A percentile compares a stretch with the other conserved stretches of the same genome.
These are phyloP conservation scores for Penicillium verrucosum DNA, from an alignment of 2,329 filamentous ascomycete genomes.

Conservation along the genomic window DNA sequence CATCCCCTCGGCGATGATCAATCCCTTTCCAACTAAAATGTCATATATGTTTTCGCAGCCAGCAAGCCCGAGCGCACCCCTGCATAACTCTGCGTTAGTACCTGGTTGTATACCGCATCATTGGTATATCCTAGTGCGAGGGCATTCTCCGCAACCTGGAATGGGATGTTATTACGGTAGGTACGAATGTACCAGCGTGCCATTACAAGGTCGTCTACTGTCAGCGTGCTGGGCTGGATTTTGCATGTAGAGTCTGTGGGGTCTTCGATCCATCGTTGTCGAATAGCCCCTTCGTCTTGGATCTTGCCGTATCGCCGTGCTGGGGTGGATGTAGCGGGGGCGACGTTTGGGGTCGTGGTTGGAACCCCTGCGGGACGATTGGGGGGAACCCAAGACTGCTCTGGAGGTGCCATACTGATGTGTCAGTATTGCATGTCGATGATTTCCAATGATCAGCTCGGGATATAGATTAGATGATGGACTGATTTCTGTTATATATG, in stretches of 20 bases:
- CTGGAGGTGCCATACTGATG: not conserved
- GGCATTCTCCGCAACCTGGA: not conserved
- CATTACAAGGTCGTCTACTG: not conserved
- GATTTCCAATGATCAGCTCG: not conserved
- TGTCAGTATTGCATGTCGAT: not conserved
- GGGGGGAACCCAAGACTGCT: not conserved
- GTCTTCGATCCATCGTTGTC: slow-evolving; percentile 2
- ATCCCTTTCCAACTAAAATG: not conserved
- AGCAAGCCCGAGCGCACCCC: not conserved
- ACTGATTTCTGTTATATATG: not conserved
- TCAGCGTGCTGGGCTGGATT: not conserved
- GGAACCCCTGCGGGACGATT: not conserved
- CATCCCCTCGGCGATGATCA: not conserved
- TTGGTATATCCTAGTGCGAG: not conserved
- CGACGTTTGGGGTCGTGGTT: not conserved
- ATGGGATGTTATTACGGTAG: not conserved
- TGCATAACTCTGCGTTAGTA: not conserved
- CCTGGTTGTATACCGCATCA: not conserved
- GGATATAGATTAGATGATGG: not conserved
- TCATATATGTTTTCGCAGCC: not conserved
- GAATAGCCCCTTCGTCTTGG: not conserved
- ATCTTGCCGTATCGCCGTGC: not conserved
- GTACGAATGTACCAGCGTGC: not conserved
- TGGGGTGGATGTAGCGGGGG: not conserved
- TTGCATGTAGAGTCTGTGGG: not conserved